These are phyloP conservation scores for Pyrenula aspistea DNA, from an alignment of 495 filamentous ascomycete genomes.

Conservation along the genomic window DNA sequence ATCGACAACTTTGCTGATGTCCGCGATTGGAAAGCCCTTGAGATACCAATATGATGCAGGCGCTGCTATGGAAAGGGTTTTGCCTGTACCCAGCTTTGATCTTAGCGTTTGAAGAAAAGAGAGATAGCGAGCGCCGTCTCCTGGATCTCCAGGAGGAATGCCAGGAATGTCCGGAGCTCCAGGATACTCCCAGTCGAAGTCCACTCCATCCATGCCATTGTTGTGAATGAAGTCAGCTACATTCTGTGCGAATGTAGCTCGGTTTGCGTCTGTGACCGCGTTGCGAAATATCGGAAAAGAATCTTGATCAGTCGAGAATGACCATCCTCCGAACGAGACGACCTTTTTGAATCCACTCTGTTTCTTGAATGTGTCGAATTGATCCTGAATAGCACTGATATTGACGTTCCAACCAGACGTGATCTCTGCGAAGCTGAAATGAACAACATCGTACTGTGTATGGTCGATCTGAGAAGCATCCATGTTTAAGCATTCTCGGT, in stretches of 20 bases:
- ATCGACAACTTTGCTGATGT: constrained; percentile 13
- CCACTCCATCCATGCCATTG: constrained; percentile 23
- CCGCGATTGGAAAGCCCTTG: constrained; percentile 14
- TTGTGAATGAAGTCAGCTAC: constrained; percentile 20
- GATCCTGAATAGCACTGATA: constrained; percentile 10
- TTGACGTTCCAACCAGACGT: constrained; percentile 14
- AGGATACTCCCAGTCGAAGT: constrained; percentile 31
- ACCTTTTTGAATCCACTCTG: constrained; percentile 19
- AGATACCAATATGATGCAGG: constrained; percentile 26
- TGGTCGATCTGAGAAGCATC: constrained; percentile 8
- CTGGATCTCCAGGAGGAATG: constrained; percentile 13
- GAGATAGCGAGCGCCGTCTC: constrained; percentile 20
- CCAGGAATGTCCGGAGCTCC: constrained; percentile 25
- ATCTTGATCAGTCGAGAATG: constrained; percentile 20
- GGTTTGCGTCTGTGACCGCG: constrained; percentile 20
- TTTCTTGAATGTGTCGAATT: constrained; percentile 15
- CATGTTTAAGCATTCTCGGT: constrained; percentile 14
- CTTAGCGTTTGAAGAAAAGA: constrained; percentile 11
- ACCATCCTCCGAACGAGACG: constrained; percentile 37
- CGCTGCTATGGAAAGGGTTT: constrained; percentile 9
- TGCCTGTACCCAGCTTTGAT: constrained; percentile 6
- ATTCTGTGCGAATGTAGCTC: constrained; percentile 21
- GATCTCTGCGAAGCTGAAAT: constrained; percentile 30
- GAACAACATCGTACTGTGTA: constrained; percentile 26
- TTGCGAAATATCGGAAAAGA: constrained; percentile 27